Conservation (phyloP, 768 basidiomycete genomes). For the Chlorophyllum brunneum region DNA sequence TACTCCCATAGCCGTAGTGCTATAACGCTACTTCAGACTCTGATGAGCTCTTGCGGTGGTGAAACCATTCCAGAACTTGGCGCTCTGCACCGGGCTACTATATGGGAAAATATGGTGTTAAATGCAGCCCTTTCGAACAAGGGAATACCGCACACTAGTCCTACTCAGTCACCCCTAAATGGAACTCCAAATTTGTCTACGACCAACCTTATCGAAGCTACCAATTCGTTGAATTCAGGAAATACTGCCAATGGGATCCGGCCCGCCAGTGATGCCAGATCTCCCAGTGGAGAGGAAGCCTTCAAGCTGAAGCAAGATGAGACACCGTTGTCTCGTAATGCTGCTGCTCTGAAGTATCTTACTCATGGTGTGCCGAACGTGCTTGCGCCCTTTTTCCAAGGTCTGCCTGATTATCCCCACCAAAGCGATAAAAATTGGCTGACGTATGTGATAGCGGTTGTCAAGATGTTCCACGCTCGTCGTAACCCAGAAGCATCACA, state of each 20-base stretch:
- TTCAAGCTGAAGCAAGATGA: constrained; percentile 27
- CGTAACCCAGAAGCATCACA: constrained; percentile 73
- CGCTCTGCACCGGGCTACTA: constrained; percentile 70
- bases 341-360: constrained; percentile 73
- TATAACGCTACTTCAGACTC: constrained; percentile 66
- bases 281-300: constrained; percentile 10
- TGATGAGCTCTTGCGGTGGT: constrained; percentile 61
- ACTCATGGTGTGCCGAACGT: constrained; percentile 73
- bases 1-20: constrained; percentile 79
- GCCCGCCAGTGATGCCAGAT: background rate
- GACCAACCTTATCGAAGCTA: constrained; percentile 35
- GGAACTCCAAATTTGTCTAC: constrained; percentile 43
- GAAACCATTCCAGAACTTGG: constrained; percentile 73
- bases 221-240: constrained; percentile 5
- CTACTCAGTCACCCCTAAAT: constrained; percentile 41
- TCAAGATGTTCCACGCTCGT: constrained; percentile 82
- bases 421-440: background rate
- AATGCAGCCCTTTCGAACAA: constrained; percentile 53
- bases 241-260: constrained; percentile 29
- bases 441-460: constrained; percentile 51
- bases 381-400: constrained; percentile 83
- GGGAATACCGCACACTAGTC: constrained; percentile 48
- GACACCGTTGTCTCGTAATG: constrained; percentile 57
- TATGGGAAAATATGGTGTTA: constrained; percentile 85
- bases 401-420: constrained; percentile 34